These are phyloP conservation scores for Neurospora sp. DNA, from an alignment of 495 filamentous ascomycete species.

Conservation along the genomic window DNA sequence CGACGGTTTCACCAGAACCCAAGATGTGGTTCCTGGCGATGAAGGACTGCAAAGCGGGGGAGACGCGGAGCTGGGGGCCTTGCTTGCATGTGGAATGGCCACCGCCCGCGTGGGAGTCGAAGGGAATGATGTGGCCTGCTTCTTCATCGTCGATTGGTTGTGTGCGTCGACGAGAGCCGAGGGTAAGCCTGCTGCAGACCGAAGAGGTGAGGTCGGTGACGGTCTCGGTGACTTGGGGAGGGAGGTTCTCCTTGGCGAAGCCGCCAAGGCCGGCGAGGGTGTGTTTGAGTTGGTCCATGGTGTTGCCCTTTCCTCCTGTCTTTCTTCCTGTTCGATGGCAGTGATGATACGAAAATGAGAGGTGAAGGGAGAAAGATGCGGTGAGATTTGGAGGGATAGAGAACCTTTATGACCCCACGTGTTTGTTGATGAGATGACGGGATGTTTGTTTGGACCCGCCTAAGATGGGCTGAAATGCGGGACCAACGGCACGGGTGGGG, in stretches of 20 bases:
- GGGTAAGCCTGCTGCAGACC: background rate
- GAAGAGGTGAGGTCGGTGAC: background rate
- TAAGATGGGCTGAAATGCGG: background rate
- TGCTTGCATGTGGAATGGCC: constrained; percentile 30
- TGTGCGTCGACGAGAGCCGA: background rate
- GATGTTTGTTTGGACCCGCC: background rate
- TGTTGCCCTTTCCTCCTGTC: too few relatives aligned
- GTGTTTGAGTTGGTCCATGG: background rate
- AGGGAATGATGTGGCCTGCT: constrained; percentile 35
- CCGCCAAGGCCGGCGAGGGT: background rate
- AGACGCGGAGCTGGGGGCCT: constrained; percentile 30
- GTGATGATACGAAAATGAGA: background rate
- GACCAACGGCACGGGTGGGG: background rate
- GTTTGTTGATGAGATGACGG: background rate
- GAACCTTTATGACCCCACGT: background rate
- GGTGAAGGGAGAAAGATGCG: too few relatives aligned
- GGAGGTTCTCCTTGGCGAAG: background rate
- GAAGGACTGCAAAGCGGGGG: constrained; percentile 35
- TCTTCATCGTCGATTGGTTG: constrained; percentile 36
- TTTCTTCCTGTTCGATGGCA: background rate
- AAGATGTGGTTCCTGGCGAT: constrained; percentile 30
- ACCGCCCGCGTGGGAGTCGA: constrained; percentile 35
- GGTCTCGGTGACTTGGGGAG: background rate
- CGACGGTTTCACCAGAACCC: constrained; percentile 22
- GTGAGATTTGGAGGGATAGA: background rate